Percentiles rank a stretch among this genome's conserved stretches.
phyloP scores from a whole-genome alignment of 768 basidiomycete species.

The Lactarius evosmus region DNA sequence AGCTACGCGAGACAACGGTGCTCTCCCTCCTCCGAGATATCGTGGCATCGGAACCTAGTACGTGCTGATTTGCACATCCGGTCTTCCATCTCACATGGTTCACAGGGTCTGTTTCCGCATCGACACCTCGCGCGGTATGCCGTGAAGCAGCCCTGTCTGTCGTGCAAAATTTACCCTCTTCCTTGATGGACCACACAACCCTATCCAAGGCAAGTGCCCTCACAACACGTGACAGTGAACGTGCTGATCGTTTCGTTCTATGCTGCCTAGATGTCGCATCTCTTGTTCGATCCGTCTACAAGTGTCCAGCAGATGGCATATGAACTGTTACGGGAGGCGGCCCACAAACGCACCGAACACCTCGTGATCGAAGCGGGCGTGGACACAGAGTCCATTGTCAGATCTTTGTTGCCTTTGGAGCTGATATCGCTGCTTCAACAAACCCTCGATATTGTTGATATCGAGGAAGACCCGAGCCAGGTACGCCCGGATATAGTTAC shows the following conservation, averaged over 20 bases:
- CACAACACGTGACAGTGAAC: neutral
- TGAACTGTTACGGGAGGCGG: constrained; percentile 63
- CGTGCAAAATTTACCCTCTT: constrained; percentile 59
- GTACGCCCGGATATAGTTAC: constrained; percentile 4
- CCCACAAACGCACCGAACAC: constrained; percentile 72
- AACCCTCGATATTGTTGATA: constrained; percentile 39
- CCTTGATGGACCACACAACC: constrained; percentile 60
- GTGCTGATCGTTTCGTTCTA: constrained; percentile 4
- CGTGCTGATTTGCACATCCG: constrained; percentile 23
- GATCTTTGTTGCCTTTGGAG: constrained; percentile 60
- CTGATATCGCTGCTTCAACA: constrained; percentile 61
- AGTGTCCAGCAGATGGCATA: constrained; percentile 79
- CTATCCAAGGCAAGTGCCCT: constrained; percentile 52
- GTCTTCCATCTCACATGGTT: neutral
- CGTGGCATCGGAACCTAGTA: constrained; percentile 53
- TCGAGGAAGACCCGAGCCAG: constrained; percentile 39
- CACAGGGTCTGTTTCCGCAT: constrained; percentile 33
- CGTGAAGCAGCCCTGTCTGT: constrained; percentile 66
- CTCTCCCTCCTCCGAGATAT: constrained; percentile 61
- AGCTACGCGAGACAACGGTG: constrained; percentile 49
- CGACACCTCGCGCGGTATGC: constrained; percentile 62
- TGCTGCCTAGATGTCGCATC: constrained; percentile 65
- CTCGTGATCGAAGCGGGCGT: constrained; percentile 86
- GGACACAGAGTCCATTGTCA: constrained; percentile 56
- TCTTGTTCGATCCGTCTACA: constrained; percentile 60